Evolutionary conservation across 139 green algal genomes (phyloP).

Genomic region (Zygnema circumcarinatum): DNA sequence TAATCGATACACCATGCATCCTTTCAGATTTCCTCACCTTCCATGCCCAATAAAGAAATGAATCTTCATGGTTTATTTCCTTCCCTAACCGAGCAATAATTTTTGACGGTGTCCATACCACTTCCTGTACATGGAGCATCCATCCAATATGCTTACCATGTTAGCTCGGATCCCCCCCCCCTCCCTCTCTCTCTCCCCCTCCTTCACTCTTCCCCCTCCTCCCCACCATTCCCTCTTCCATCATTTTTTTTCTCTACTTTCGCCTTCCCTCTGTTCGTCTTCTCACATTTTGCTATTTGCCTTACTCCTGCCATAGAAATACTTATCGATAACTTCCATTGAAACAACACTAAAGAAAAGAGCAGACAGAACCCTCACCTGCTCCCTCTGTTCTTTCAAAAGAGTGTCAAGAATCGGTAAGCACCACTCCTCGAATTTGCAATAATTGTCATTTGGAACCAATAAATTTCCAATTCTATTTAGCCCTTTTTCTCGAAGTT

Average conservation of each 20-base stretch:
- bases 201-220: not conserved
- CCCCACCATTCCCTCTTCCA: not conserved
- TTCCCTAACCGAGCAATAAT: constrained; percentile 83
- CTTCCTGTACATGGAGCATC: constrained; percentile 63
- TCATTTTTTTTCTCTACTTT: not conserved
- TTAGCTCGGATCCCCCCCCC: not conserved
- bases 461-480: constrained; percentile 99
- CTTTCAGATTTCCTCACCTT: constrained; percentile 62
- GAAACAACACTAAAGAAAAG: constrained; percentile 22
- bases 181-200: not conserved
- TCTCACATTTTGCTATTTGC: not conserved
- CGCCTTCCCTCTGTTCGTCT: not conserved
- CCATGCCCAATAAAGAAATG: constrained; percentile 90
- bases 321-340: too few species aligned
- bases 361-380: constrained; percentile 41
- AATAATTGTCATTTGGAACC: constrained; percentile 99
- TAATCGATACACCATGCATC: too few species aligned
- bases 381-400: constrained; percentile 85
- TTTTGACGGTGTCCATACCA: constrained; percentile 91
- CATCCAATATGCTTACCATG: not conserved
- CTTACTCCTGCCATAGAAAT: not conserved
- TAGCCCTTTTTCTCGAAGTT: constrained; percentile 83
- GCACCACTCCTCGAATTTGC: constrained; percentile 98
- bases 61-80: constrained; percentile 88
- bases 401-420: constrained; percentile 95